Conservation (phyloP, 106 monocot species). For the Acorus gramineus region DNA sequence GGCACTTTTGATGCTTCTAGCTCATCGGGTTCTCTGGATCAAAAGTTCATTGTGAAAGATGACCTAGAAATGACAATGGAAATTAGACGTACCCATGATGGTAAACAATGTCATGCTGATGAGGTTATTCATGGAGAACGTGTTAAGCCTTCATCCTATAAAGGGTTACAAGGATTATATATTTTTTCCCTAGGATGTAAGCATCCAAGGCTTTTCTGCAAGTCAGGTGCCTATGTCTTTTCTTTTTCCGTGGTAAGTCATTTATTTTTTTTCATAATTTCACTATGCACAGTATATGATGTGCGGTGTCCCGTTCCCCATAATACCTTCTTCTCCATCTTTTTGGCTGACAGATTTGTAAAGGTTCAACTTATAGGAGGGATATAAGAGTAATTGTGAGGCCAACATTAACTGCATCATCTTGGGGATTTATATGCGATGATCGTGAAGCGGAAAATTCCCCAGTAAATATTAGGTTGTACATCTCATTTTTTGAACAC, state of each 20-base stretch:
- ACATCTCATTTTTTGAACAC: no score
- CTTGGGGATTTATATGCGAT: no score
- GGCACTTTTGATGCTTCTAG: not conserved
- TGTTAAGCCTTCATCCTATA: conserved; percentile 2
- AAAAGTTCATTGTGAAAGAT: conserved; percentile 14
- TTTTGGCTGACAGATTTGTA: no score
- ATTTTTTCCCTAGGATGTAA: not conserved
- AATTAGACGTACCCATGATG: not conserved
- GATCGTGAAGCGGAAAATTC: no score
- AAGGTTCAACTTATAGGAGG: no score
- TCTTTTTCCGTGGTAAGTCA: conserved; percentile 10
- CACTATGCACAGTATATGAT: not conserved
- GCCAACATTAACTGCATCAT: no score
- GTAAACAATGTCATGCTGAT: not conserved
- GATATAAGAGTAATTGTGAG: no score
- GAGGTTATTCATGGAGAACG: conserved; percentile 1
- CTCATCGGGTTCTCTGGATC: conserved; percentile 1
- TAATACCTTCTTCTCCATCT: not conserved
- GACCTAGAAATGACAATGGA: conserved; percentile 11
- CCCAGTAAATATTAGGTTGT: no score
- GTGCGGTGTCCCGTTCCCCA: not conserved
- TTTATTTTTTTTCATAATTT: not conserved
- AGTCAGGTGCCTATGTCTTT: conserved; percentile 18
- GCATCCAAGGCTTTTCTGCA: conserved; percentile 9
- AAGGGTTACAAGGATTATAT: conserved; percentile 9